These are phyloP conservation scores for Arachis monticola DNA, from an alignment of 331 rosid genomes.

Conservation along the genomic window DNA sequence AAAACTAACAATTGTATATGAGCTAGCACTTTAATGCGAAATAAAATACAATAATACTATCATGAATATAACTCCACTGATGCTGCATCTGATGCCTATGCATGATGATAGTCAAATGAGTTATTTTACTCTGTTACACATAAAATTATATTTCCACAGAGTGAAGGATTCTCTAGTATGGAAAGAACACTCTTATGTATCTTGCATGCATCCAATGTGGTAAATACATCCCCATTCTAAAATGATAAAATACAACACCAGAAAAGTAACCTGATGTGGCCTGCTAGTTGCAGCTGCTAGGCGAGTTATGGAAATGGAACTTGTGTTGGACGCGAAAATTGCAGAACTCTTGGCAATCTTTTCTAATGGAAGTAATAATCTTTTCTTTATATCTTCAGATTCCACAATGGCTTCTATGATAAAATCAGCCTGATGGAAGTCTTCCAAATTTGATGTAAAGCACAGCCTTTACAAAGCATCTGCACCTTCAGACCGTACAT, in stretches of 20 bases:
- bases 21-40: no score
- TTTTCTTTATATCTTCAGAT: slow-evolving; percentile 80
- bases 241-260: slow-evolving; percentile 14
- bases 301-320: slow-evolving; percentile 92
- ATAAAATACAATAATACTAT: no score
- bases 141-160: no score
- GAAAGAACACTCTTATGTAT: no score
- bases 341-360: slow-evolving; percentile 66
- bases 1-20: no score
- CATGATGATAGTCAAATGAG: no score
- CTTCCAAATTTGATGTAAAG: slow-evolving; percentile 63
- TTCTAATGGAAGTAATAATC: slow-evolving; percentile 65
- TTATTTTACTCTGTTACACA: no score
- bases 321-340: slow-evolving; percentile 91
- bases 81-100: no score
- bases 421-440: slow-evolving; percentile 63
- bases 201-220: no score
- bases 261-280: slow-evolving; percentile 60
- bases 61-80: no score
- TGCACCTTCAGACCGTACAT: slow-evolving; percentile 47
- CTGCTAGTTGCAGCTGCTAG: slow-evolving; percentile 73
- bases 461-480: slow-evolving; percentile 57
- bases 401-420: slow-evolving; percentile 88
- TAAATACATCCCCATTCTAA: background rate
- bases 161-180: no score